These are phyloP conservation scores for Rhodosorus marinus DNA, from an alignment of 23 red algal species.

Conservation along the genomic window DNA sequence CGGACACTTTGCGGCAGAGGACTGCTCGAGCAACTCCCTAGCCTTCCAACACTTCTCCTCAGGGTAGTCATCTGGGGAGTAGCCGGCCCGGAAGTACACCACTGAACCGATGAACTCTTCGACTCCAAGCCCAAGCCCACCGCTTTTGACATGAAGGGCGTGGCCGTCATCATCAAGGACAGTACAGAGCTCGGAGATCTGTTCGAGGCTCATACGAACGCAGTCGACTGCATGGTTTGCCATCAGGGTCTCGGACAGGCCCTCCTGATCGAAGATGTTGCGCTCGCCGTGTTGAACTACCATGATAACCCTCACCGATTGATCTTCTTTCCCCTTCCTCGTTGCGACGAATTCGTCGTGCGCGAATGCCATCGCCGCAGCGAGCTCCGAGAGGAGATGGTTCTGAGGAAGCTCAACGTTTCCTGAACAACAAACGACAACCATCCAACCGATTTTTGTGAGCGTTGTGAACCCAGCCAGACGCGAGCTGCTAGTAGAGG, in stretches of 20 bases:
- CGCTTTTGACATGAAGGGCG: background rate
- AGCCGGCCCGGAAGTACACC: conserved; percentile 90
- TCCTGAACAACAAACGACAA: no score
- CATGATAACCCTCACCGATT: conserved; percentile 17
- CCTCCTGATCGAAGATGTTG: conserved; percentile 71
- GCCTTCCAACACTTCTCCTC: conserved; percentile 51
- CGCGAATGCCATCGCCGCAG: conserved; percentile 16
- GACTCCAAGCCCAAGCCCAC: background rate
- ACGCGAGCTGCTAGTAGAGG: no score
- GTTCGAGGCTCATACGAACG: conserved; percentile 27
- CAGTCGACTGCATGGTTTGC: conserved; percentile 17
- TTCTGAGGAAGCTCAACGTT: conserved; percentile 12
- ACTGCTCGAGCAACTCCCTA: conserved; percentile 25
- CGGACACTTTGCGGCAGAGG: conserved; percentile 47
- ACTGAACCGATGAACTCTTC: conserved; percentile 16
- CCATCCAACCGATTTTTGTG: no score
- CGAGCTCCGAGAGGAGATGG: conserved; percentile 8
- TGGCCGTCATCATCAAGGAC: conserved; percentile 2
- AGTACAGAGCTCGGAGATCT: conserved; percentile 7
- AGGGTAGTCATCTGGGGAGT: conserved; percentile 62
- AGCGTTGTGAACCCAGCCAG: no score
- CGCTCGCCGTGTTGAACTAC: conserved; percentile 66
- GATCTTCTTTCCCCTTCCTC: background rate
- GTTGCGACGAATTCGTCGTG: conserved; percentile 9
- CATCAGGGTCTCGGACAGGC: conserved; percentile 34